A percentile compares a stretch with the other conserved stretches of the same genome.
phyloP scores from a whole-genome alignment of 1,284 basidiomycete genomes.

The Leccinum griseonigrum region DNA sequence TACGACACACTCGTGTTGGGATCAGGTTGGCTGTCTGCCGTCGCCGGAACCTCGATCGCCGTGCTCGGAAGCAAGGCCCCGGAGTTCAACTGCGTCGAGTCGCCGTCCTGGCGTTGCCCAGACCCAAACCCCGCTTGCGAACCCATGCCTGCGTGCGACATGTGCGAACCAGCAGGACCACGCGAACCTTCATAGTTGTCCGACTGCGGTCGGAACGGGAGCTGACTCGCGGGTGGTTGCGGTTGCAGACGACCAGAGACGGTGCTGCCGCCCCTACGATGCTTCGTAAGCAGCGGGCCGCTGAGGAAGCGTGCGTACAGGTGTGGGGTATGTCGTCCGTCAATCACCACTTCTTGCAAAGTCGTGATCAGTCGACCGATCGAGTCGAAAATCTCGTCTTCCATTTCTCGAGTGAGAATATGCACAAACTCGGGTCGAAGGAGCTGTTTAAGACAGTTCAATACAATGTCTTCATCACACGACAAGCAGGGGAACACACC shows the following conservation, averaged over 20 bases:
- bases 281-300: slow-evolving; percentile 54
- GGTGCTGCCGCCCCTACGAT: slow-evolving; percentile 61
- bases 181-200: slow-evolving; percentile 7
- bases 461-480: background rate
- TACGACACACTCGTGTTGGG: too few relatives aligned
- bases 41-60: too few relatives aligned
- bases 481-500: slow-evolving; percentile 38
- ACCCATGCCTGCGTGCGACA: too few relatives aligned
- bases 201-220: slow-evolving; percentile 4
- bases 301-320: slow-evolving; percentile 79
- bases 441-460: slow-evolving; percentile 41
- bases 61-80: too few relatives aligned
- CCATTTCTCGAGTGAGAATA: slow-evolving; percentile 54
- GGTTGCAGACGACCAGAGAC: slow-evolving; percentile 24
- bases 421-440: slow-evolving; percentile 69
- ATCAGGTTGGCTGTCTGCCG: too few relatives aligned
- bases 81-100: too few relatives aligned
- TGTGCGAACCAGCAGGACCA: slow-evolving; percentile 3
- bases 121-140: too few relatives aligned
- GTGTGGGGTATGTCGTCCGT: slow-evolving; percentile 78
- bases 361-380: slow-evolving; percentile 70
- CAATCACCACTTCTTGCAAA: slow-evolving; percentile 73
- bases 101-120: too few relatives aligned
- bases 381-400: slow-evolving; percentile 66
- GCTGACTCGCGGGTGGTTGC: slow-evolving; percentile 29